Evolutionary conservation across 805 yeast species (phyloP), one percentile per base, ranked within the genome.

Genomic region (Candida ipomoeae): DNA sequence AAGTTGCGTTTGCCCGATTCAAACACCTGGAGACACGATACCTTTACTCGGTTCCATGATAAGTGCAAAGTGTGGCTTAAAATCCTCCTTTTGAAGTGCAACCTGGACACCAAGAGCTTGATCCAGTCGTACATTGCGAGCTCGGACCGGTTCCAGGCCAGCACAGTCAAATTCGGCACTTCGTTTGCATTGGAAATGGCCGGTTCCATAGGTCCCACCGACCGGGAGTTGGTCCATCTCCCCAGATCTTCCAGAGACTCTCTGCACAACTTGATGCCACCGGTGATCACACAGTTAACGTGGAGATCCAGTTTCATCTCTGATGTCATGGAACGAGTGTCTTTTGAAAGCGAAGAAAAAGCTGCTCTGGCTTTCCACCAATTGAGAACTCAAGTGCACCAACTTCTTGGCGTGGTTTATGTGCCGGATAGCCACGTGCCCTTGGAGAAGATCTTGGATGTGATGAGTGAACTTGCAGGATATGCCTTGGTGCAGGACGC

Each of bases 151-250:
- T 54, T 51, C 40, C 61, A 53, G 40, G 40, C 55, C n/a, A 62
- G 34, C 32, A 54, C 46, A 6, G 78, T 87, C 39, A 84, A 87
- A 50, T 83, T 79, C 60, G 98, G 98, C 48, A 85, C 90, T 44
- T 84, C 96, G 0, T 88, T 92, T 74, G 98, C 99, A 0, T 71
- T 91, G 51, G 94, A 88, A 56, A 79, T 89, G 84, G 96, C 96
- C 1, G 89, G 94, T 3, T 65, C 79, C 4, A 78, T 89, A 11
- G 69, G 83, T n/a, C 75, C 84, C 17, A 75, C 75, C 29, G 95
- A 89, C 59, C 71, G 84, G 40, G 94, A 87, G 59, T 65, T 84
- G 29, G 76, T 81, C 2, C 77, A 78, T 40, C 71, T 83, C 38
- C 63, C 77, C 1, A 65, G 60, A 46, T 52, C 69, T 51, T 57